Base-by-base conservation (phyloP, 1,284 basidiomycete genomes). In the Microbotryum saponariae region DNA sequence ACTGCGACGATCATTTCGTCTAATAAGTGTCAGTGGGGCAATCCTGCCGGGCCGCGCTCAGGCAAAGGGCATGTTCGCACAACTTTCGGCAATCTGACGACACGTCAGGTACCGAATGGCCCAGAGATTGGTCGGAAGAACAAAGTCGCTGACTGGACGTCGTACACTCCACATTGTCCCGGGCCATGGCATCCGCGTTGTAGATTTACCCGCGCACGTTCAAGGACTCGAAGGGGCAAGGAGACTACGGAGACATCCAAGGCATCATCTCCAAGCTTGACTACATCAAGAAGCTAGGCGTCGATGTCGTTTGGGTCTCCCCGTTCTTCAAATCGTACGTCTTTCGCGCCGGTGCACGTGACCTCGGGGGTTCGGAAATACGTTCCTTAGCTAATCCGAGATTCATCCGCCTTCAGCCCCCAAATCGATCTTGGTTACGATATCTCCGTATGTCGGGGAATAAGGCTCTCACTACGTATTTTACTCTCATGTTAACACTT, bases 181-280 rank as follows among this genome's bases (percentile, higher is more conserved):
- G n/a, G n/a, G n/a, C n/a, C 9, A 6, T 27, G 27, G 6, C 27
- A 27, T 25, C 21, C 10, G 18, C 25, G 12, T 6, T 16, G 20
- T 64, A 75, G 67, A 86, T 90, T 75, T 89, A 88, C 75, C 87
- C 87, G 1, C 77, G 82, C 56, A 85, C 84, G 0, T 89, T 87
- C 78, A 79, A 78, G 63, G 87, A 89, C 72, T 82, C 83, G 49
- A 87, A 86, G 65, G 84, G 83, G 8, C 85, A 88, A 73, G 87
- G 87, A 1, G 37, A 42, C 16, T 78, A 86, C 60, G 88, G 88
- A 16, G 87, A 89, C 74, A 79, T 90, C 33, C 79, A 80, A 45
- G 86, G 86, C 18, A 87, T 90, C 65, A 75, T 77, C 45, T 72
- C 77, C 33, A 85, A 85, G 57, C 77, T 89, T 12, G 84, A 85